Evolutionary conservation across 2,329 filamentous ascomycete genomes (phyloP).

Genomic region (Lanzia echinophila): DNA sequence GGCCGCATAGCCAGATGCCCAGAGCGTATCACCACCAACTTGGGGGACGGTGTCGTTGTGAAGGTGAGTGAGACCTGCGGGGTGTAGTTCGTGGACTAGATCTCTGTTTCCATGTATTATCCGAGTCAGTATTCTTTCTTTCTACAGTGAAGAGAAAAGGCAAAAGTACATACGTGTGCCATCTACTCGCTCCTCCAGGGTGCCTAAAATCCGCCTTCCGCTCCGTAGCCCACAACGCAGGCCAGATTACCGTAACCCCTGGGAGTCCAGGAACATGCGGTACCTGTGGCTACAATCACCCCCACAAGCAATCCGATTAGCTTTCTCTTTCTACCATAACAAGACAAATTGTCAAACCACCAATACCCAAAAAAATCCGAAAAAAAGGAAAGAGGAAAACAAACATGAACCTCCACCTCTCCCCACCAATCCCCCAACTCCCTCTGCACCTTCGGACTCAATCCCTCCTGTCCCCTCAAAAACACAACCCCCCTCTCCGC

Average conservation of each 20-base stretch:
- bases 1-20: slow-evolving; percentile 63
- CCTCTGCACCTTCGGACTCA: slow-evolving; percentile 56
- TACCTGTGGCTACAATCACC: slow-evolving; percentile 56
- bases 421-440: slow-evolving; percentile 57
- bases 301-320: background rate
- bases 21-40: slow-evolving; percentile 64
- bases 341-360: too few relatives aligned
- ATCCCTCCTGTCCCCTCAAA: slow-evolving; percentile 32
- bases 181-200: slow-evolving; percentile 60
- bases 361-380: background rate
- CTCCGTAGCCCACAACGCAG: slow-evolving; percentile 58
- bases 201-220: slow-evolving; percentile 54
- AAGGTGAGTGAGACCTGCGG: slow-evolving; percentile 63
- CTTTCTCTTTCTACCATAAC: background rate
- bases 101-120: slow-evolving; percentile 34
- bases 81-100: slow-evolving; percentile 64
- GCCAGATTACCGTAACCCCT: slow-evolving; percentile 64
- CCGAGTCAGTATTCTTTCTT: background rate
- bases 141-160: background rate
- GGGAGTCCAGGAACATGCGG: slow-evolving; percentile 61
- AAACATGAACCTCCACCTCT: slow-evolving; percentile 61
- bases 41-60: slow-evolving; percentile 57
- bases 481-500: slow-evolving; percentile 37
- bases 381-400: too few relatives aligned
- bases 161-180: slow-evolving; percentile 46